Conservation (phyloP, 2,329 filamentous ascomycete genomes). For the Colletotrichum scovillei region DNA sequence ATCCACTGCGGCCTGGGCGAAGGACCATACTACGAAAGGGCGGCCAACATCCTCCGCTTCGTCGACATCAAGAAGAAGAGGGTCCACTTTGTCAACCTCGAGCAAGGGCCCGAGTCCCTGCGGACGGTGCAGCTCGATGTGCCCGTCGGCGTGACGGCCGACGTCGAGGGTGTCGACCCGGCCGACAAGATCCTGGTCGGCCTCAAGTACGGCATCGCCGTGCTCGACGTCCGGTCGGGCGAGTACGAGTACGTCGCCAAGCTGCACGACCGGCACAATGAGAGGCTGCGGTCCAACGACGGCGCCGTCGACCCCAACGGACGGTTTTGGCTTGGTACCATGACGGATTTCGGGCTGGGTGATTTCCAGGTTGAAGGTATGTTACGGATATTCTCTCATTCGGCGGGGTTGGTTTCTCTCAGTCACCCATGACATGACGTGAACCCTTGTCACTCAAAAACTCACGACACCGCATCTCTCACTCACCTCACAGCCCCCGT, state of each 20-base stretch:
- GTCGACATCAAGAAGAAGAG: conserved; percentile 85
- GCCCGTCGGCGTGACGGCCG: conserved; percentile 76
- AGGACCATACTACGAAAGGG: conserved; percentile 78
- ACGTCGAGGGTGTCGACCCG: conserved; percentile 76
- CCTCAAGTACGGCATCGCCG: conserved; percentile 84
- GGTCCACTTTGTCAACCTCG: conserved; percentile 77
- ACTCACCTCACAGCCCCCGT: background rate
- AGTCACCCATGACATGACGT: background rate
- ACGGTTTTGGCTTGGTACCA: conserved; percentile 85
- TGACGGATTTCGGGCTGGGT: conserved; percentile 78
- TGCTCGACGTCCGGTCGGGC: conserved; percentile 73
- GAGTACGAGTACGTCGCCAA: conserved; percentile 64
- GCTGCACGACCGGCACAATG: conserved; percentile 57
- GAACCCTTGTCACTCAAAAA: background rate
- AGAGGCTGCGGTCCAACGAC: conserved; percentile 79
- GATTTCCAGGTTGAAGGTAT: conserved; percentile 70
- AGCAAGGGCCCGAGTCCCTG: conserved; percentile 70
- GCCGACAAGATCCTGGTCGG: conserved; percentile 78
- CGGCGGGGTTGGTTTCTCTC: background rate
- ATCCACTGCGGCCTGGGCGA: conserved; percentile 77
- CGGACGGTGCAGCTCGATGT: conserved; percentile 69
- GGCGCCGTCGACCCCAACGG: conserved; percentile 84
- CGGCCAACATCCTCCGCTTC: conserved; percentile 75
- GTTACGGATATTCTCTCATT: conserved; percentile 37
- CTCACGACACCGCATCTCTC: background rate